Percentiles rank a stretch among this genome's conserved stretches.
Evolutionary conservation across 2,329 filamentous ascomycete species (phyloP).

Genomic region (Elsinoe perseae): DNA sequence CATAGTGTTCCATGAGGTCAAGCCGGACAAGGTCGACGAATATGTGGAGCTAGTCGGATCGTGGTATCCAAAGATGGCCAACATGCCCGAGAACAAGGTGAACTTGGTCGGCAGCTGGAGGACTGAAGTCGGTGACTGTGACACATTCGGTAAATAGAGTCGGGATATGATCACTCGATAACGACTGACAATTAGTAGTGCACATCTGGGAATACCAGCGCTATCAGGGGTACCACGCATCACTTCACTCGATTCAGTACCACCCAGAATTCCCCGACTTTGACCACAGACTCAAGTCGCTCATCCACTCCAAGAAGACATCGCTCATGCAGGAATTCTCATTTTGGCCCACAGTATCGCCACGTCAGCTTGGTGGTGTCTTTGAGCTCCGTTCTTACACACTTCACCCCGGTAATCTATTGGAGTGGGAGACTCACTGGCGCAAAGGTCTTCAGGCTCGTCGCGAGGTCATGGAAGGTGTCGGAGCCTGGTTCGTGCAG

Average conservation of each 20-base stretch:
- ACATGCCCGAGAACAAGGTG: conserved; percentile 80
- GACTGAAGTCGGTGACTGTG: conserved; percentile 93
- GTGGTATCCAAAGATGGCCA: conserved; percentile 89
- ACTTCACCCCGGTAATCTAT: conserved; percentile 84
- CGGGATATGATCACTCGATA: neutral
- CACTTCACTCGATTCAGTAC: conserved; percentile 71
- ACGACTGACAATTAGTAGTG: conserved; percentile 46
- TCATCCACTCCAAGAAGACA: conserved; percentile 76
- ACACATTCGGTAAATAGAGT: conserved; percentile 72
- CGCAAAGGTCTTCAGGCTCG: conserved; percentile 81
- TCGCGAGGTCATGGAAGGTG: conserved; percentile 92
- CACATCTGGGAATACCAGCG: conserved; percentile 99
- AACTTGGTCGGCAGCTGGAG: conserved; percentile 96
- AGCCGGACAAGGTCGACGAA: conserved; percentile 90
- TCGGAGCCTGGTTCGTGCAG: conserved; percentile 94
- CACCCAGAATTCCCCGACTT: conserved; percentile 81
- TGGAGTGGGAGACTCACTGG: conserved; percentile 99
- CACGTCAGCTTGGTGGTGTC: conserved; percentile 79
- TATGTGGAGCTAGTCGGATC: conserved; percentile 82
- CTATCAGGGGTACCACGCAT: conserved; percentile 91
- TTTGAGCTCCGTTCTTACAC: conserved; percentile 98
- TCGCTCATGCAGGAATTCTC: conserved; percentile 99
- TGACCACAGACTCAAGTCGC: conserved; percentile 71
- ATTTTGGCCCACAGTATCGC: conserved; percentile 94
- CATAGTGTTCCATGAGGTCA: conserved; percentile 92